Evolutionary conservation across 345 rosid species (phyloP).

Genomic region (Excoecaria agallocha): DNA sequence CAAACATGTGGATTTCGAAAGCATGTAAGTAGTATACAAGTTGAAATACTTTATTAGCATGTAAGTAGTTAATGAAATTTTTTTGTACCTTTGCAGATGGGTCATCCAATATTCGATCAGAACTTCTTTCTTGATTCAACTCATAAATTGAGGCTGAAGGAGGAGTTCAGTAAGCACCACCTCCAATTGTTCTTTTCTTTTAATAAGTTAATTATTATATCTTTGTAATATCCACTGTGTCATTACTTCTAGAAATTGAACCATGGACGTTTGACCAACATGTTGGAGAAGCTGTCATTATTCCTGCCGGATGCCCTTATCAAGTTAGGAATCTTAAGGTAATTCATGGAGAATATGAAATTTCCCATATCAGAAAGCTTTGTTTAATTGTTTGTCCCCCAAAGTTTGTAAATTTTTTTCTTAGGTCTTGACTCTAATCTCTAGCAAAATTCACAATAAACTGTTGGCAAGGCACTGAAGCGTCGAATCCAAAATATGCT

Average conservation of each 20-base stretch:
- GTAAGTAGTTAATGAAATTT: slow-evolving; percentile 10
- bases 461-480: background rate
- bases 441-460: background rate
- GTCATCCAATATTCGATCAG: slow-evolving; percentile 83
- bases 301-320: slow-evolving; percentile 95
- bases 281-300: slow-evolving; percentile 87
- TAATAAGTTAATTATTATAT: background rate
- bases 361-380: background rate
- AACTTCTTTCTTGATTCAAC: slow-evolving; percentile 69
- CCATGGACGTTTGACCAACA: slow-evolving; percentile 95
- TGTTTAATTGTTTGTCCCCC: background rate
- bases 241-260: slow-evolving; percentile 58
- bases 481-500: background rate
- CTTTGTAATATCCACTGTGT: background rate
- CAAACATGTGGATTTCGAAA: slow-evolving; percentile 35
- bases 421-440: background rate
- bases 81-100: slow-evolving; percentile 44
- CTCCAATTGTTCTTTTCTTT: background rate
- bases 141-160: slow-evolving; percentile 79
- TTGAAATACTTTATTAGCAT: slow-evolving; percentile 3
- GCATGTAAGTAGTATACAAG: slow-evolving; percentile 45
- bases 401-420: background rate
- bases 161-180: slow-evolving; percentile 68
- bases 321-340: slow-evolving; percentile 87
- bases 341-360: background rate